These are phyloP conservation scores for Fusarium tjaetaba DNA, from an alignment of 2,329 filamentous ascomycete genomes.

Conservation along the genomic window DNA sequence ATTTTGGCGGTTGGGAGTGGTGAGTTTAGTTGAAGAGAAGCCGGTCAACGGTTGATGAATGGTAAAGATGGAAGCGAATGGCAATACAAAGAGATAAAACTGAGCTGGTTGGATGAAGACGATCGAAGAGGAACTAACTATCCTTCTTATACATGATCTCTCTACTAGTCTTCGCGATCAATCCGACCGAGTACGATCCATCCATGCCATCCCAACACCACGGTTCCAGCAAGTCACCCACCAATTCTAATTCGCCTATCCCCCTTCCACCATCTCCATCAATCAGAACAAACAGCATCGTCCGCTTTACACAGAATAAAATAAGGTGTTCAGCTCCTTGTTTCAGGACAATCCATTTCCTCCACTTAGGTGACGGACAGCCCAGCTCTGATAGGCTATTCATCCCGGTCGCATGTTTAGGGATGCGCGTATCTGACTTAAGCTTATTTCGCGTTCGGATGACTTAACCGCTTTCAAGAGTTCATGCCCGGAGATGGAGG, in stretches of 20 bases:
- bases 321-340: not conserved
- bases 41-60: not conserved
- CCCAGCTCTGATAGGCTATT: not conserved
- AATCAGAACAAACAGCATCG: not conserved
- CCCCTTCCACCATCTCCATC: not conserved
- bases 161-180: no score
- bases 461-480: not conserved
- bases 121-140: no score
- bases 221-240: not conserved
- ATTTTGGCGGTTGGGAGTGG: not conserved
- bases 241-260: not conserved
- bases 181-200: not conserved
- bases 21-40: not conserved
- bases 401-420: not conserved
- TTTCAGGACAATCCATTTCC: not conserved
- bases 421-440: not conserved
- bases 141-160: not conserved
- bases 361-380: not conserved
- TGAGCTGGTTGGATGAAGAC: no score
- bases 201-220: not conserved
- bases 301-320: not conserved
- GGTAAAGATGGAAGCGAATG: not conserved
- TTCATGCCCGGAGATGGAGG: not conserved
- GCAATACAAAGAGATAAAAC: rapidly evolving
- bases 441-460: not conserved